Base-by-base conservation (phyloP, 2,329 filamentous ascomycete species). In the Aureobasidium zeae region DNA sequence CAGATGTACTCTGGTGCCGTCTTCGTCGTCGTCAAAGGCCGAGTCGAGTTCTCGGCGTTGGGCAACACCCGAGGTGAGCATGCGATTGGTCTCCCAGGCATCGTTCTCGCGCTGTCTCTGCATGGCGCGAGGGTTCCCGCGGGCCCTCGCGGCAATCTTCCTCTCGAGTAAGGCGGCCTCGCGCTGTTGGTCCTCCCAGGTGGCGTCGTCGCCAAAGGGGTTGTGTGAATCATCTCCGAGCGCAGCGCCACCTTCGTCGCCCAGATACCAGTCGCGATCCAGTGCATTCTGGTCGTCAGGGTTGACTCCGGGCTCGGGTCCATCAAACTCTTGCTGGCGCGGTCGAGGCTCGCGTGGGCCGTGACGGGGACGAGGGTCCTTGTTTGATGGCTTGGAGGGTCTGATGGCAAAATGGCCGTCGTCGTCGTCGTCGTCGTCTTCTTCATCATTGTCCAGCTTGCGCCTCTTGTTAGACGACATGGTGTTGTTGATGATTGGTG, bases 61-160 rank as follows among this genome's bases (percentile, higher is more conserved):
- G 13, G 91, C 91, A 13, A 98, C 88, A 45, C 89, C 89, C 15
- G 88, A 95, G 1, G 88, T 91, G 48, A 98, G 73, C 91, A 98
- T 96, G 47, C 91, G 84, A 61, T 98, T 98, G 12, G 89, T 91
- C 64, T 98, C 93, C 91, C 91, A 98, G 0, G 88, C 89, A 64
- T 98, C 91, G 31, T 91, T 87, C 58, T 98, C 91, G 59, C 84
- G 87, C 61, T 94, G 86, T 55, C 88, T 85, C 63, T 94, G 86
- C 46, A 86, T 73, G 48, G 81, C 80, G 38, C 84, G 75, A 32
- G 83, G 83, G 57, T 78, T 86, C 10, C 60, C 52, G 19, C 53
- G 49, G 3, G 47, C 49, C 8, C 59, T 46, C 11, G 55, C 55
- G 1, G 58, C 58, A 60, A 83, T 73, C 68, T 91, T 91, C 71